A percentile compares a stretch with the other conserved stretches of the same genome.
These are phyloP conservation scores for Saccharomycopsis selenospora DNA, from an alignment of 805 yeast species.

Conservation along the genomic window DNA sequence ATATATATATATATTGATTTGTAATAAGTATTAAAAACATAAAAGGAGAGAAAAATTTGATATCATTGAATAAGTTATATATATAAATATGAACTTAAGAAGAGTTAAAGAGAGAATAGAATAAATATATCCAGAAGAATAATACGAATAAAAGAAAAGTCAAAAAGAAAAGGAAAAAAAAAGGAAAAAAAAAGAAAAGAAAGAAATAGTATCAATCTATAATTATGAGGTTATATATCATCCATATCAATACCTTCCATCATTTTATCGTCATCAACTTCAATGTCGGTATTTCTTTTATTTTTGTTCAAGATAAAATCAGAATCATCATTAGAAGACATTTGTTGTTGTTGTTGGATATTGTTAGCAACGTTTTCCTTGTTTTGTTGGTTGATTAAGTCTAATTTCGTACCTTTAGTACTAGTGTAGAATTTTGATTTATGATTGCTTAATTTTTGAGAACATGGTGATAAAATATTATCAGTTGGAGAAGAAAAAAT, in stretches of 20 bases:
- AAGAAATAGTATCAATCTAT: too few species aligned
- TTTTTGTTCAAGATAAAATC: not conserved
- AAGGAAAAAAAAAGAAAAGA: not conserved
- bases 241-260: conserved; percentile 12
- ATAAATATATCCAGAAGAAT: too few species aligned
- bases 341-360: not conserved
- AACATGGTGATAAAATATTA: conserved; percentile 49
- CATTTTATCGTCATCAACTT: conserved; percentile 17
- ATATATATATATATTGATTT: too few species aligned
- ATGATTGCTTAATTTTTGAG: conserved; percentile 47
- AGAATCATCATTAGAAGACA: too few species aligned
- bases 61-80: too few species aligned
- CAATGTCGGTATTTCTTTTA: conserved; percentile 3
- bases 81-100: too few species aligned
- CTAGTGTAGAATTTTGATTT: conserved; percentile 25
- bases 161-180: not conserved
- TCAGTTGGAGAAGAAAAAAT: conserved; percentile 50
- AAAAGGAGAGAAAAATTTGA: too few species aligned
- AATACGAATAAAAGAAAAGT: not conserved
- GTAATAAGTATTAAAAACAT: too few species aligned
- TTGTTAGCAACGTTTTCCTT: not conserved
- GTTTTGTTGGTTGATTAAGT: conserved; percentile 11
- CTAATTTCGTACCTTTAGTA: conserved; percentile 25
- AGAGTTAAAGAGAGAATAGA: too few species aligned
- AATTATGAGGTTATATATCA: conserved; percentile 17